A percentile compares a stretch with the other conserved stretches of the same genome.
Evolutionary conservation across 345 rosid genomes (phyloP).

Genomic region (Punica granatum): DNA sequence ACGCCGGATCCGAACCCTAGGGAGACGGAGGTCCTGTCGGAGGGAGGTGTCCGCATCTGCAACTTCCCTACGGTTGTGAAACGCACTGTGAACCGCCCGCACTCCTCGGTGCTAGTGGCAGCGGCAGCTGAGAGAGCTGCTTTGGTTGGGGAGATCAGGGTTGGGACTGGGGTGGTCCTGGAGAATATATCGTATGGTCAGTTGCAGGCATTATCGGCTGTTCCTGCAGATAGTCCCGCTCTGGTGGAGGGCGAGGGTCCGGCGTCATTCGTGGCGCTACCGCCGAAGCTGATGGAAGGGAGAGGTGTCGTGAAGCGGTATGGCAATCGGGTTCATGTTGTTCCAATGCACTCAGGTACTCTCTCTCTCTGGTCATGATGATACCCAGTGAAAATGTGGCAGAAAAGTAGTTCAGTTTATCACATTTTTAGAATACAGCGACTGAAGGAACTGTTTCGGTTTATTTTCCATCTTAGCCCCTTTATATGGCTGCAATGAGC

Average conservation of each 20-base stretch:
- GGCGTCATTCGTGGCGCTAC: slow-evolving; percentile 47
- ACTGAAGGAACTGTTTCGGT: not conserved
- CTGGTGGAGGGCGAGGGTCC: slow-evolving; percentile 39
- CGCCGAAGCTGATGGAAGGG: slow-evolving; percentile 81
- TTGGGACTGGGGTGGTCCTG: slow-evolving; percentile 3
- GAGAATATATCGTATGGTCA: slow-evolving; percentile 59
- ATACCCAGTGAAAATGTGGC: not conserved
- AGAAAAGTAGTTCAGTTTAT: not conserved
- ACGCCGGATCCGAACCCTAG: slow-evolving; percentile 48
- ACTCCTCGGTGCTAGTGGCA: slow-evolving; percentile 48
- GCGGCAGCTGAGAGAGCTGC: slow-evolving; percentile 60
- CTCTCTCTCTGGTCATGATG: not conserved
- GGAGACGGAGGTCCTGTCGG: slow-evolving; percentile 45
- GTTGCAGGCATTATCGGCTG: slow-evolving; percentile 69
- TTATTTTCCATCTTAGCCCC: not conserved
- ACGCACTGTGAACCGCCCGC: slow-evolving; percentile 68
- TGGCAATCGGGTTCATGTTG: slow-evolving; percentile 57
- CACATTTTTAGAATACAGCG: not conserved
- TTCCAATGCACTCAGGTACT: slow-evolving; percentile 95
- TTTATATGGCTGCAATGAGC: not conserved
- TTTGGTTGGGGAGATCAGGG: slow-evolving; percentile 40
- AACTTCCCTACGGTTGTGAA: slow-evolving; percentile 60
- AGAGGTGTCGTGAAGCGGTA: slow-evolving; percentile 75
- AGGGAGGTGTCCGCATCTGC: slow-evolving; percentile 54
- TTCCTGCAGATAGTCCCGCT: slow-evolving; percentile 44